Percentiles rank a stretch among this genome's conserved stretches.
Evolutionary conservation across 2,329 filamentous ascomycete species (phyloP).

Genomic region (Fusarium nygamai): DNA sequence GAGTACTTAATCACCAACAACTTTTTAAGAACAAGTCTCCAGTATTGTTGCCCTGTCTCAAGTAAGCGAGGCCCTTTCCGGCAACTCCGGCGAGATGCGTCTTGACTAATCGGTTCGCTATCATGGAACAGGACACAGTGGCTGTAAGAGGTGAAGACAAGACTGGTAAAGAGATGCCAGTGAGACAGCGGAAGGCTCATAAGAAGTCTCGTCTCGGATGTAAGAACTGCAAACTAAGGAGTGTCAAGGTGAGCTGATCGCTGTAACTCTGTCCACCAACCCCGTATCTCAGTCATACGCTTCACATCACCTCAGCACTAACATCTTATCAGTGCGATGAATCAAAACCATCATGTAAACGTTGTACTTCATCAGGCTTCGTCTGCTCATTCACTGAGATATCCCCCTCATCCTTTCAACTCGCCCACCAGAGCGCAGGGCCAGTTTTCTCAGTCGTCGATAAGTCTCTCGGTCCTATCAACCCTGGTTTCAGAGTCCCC

Average conservation of each 20-base stretch:
- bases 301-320: background rate
- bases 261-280: background rate
- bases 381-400: slow-evolving; percentile 56
- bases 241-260: slow-evolving; percentile 56
- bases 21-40: background rate
- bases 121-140: slow-evolving; percentile 1
- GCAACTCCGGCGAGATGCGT: background rate
- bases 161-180: background rate
- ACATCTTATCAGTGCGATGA: slow-evolving; percentile 62
- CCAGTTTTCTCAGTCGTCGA: slow-evolving; percentile 14
- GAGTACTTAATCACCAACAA: background rate
- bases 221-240: slow-evolving; percentile 64
- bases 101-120: background rate
- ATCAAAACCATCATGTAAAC: slow-evolving; percentile 57
- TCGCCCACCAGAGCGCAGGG: slow-evolving; percentile 28
- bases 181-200: slow-evolving; percentile 52
- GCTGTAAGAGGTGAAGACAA: background rate
- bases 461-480: slow-evolving; percentile 13
- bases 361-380: slow-evolving; percentile 59
- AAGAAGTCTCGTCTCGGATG: slow-evolving; percentile 65
- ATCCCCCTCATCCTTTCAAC: slow-evolving; percentile 35
- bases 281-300: background rate
- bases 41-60: background rate
- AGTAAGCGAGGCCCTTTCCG: background rate
- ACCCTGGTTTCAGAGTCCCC: slow-evolving; percentile 37